These are phyloP conservation scores for Pseudogymnoascus destructans DNA, from an alignment of 2,329 filamentous ascomycete genomes.

Conservation along the genomic window DNA sequence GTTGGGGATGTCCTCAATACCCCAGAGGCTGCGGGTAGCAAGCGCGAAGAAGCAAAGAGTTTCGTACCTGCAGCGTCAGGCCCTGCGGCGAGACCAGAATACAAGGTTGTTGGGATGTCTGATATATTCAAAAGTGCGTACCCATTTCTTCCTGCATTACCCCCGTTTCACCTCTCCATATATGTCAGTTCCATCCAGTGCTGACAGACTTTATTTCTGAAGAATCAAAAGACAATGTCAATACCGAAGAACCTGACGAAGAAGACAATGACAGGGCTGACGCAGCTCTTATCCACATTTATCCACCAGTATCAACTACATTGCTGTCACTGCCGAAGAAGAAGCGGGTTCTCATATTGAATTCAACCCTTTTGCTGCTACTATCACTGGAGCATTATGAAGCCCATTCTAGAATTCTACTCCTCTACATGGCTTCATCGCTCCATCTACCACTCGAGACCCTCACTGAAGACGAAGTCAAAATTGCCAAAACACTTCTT, in stretches of 20 bases:
- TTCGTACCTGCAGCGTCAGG: constrained; percentile 18
- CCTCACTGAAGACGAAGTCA: constrained; percentile 58
- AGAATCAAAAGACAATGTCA: constrained; percentile 16
- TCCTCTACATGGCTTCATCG: constrained; percentile 58
- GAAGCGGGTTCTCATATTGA: constrained; percentile 54
- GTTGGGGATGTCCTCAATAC: constrained; percentile 55
- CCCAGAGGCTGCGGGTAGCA: constrained; percentile 29
- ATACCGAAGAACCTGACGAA: constrained; percentile 18
- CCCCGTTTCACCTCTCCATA: background rate
- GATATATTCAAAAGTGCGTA: constrained; percentile 4
- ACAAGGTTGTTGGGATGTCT: constrained; percentile 22
- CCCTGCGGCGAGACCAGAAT: constrained; percentile 14
- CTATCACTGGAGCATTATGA: constrained; percentile 68
- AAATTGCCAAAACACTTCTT: constrained; percentile 61
- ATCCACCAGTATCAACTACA: constrained; percentile 45
- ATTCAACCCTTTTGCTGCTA: constrained; percentile 58
- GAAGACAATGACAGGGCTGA: constrained; percentile 35
- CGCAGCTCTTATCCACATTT: constrained; percentile 36
- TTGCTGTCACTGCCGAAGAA: constrained; percentile 46
- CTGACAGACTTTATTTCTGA: constrained; percentile 13
- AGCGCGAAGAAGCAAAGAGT: constrained; percentile 21
- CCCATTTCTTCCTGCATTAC: constrained; percentile 9
- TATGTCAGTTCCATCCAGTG: background rate
- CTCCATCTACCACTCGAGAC: constrained; percentile 52
- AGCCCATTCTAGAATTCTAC: constrained; percentile 57